phyloP scores from a whole-genome alignment of 129 eudicot genomes.

The Arctium minus region DNA sequence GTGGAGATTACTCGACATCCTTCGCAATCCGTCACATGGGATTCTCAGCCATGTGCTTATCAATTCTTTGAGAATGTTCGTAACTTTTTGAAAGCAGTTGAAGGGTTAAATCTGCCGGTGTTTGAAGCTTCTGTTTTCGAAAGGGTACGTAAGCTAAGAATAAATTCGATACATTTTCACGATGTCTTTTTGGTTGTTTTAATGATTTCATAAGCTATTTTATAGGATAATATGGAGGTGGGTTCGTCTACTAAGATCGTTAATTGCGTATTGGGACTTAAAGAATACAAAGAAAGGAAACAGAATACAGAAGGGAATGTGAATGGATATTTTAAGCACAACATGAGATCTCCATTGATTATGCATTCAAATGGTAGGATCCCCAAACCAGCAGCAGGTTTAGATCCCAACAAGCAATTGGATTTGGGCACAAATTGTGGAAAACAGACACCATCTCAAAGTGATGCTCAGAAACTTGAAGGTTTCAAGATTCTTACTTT shows the following conservation, averaged over 20 bases:
- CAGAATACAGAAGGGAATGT: conserved; percentile 60
- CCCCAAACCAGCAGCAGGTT: conserved; percentile 18
- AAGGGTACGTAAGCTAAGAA: conserved; percentile 49
- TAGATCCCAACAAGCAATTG: conserved; percentile 37
- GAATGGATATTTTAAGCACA: conserved; percentile 52
- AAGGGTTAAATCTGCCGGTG: conserved; percentile 63
- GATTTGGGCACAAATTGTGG: conserved; percentile 44
- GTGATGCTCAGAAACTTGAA: conserved; percentile 40
- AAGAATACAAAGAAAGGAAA: conserved; percentile 78
- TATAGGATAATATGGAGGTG: conserved; percentile 67
- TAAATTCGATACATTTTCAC: background rate
- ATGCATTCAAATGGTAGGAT: conserved; percentile 44
- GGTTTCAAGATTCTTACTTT: conserved; percentile 31
- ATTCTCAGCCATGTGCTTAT: conserved; percentile 91
- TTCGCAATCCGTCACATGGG: conserved; percentile 55
- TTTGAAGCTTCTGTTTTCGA: conserved; percentile 89
- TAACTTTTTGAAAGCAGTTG: conserved; percentile 74
- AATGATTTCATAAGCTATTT: background rate
- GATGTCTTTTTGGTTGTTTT: background rate
- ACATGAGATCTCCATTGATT: conserved; percentile 54
- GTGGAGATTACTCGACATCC: conserved; percentile 55
- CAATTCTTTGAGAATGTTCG: conserved; percentile 94
- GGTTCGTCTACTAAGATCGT: conserved; percentile 81
- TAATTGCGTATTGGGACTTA: conserved; percentile 81
- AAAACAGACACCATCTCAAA: conserved; percentile 33